Percentiles rank a stretch among this genome's conserved stretches.
These are phyloP conservation scores for Aegilops speltoides DNA, from an alignment of 176 grass and related monocot species.

Conservation along the genomic window DNA sequence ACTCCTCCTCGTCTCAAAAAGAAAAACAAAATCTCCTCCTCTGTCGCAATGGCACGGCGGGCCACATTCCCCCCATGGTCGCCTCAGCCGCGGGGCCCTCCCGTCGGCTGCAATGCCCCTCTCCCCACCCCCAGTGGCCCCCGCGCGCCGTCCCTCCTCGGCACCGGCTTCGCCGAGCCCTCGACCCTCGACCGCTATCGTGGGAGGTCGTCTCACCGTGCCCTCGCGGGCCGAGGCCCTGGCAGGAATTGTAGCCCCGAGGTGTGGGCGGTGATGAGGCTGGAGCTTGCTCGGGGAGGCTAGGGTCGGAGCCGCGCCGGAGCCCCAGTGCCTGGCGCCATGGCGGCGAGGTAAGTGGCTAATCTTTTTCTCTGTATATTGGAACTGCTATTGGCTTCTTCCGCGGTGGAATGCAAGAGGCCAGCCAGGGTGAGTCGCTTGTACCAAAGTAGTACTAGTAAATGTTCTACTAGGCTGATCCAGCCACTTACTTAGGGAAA, in stretches of 20 bases:
- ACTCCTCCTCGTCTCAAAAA: too few relatives aligned
- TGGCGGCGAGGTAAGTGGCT: neutral
- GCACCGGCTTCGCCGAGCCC: neutral
- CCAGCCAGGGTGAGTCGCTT: neutral
- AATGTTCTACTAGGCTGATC: neutral
- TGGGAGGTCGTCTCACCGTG: neutral
- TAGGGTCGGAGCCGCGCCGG: neutral
- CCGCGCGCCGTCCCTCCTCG: neutral
- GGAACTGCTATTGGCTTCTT: neutral
- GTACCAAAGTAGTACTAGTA: too few relatives aligned
- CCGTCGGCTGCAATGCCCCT: neutral
- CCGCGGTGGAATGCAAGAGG: neutral
- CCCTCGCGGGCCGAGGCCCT: neutral
- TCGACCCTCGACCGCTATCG: too few relatives aligned
- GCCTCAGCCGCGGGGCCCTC: too few relatives aligned
- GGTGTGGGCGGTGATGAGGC: neutral
- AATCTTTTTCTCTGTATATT: neutral
- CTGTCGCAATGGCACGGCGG: neutral
- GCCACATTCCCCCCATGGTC: neutral
- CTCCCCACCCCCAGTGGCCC: neutral
- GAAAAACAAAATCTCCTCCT: too few relatives aligned
- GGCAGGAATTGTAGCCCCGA: neutral
- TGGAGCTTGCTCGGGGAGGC: neutral
- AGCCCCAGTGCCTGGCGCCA: neutral
- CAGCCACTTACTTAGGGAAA: neutral